These are phyloP conservation scores for Nigrograna mackinnonii DNA, from an alignment of 2,329 filamentous ascomycete species.

Conservation along the genomic window DNA sequence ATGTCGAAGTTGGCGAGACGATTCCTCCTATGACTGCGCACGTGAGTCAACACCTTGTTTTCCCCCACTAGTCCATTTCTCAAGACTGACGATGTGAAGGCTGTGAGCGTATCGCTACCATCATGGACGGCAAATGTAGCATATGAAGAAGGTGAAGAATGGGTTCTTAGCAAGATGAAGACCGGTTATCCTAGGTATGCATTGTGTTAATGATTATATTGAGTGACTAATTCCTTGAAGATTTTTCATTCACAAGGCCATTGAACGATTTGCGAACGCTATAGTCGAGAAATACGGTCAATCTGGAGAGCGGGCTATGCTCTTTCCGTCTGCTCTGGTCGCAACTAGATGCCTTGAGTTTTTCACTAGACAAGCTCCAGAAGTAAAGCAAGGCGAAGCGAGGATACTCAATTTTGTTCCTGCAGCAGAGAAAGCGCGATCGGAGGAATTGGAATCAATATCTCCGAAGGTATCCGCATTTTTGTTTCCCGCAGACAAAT, in stretches of 20 bases:
- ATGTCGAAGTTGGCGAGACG: conserved; percentile 42
- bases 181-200: conserved; percentile 85
- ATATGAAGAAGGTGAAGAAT: conserved; percentile 89
- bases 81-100: conserved; percentile 56
- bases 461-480: conserved; percentile 57
- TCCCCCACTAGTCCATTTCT: conserved; percentile 2
- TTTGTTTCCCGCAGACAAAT: conserved; percentile 69
- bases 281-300: conserved; percentile 68
- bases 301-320: conserved; percentile 70
- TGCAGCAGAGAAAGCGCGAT: conserved; percentile 56
- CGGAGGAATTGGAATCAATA: conserved; percentile 50
- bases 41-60: conserved; percentile 32
- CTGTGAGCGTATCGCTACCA: conserved; percentile 92
- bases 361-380: conserved; percentile 62
- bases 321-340: conserved; percentile 74
- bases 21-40: conserved; percentile 43
- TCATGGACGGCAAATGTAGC: conserved; percentile 90
- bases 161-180: conserved; percentile 83
- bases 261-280: conserved; percentile 71
- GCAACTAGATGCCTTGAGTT: conserved; percentile 78
- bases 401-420: conserved; percentile 67
- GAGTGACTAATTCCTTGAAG: conserved; percentile 46
- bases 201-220: background rate
- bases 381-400: conserved; percentile 54
- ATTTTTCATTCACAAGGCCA: conserved; percentile 89